Conservation (phyloP, 805 yeast genomes). For the Kurtzmaniella cleridarum region DNA sequence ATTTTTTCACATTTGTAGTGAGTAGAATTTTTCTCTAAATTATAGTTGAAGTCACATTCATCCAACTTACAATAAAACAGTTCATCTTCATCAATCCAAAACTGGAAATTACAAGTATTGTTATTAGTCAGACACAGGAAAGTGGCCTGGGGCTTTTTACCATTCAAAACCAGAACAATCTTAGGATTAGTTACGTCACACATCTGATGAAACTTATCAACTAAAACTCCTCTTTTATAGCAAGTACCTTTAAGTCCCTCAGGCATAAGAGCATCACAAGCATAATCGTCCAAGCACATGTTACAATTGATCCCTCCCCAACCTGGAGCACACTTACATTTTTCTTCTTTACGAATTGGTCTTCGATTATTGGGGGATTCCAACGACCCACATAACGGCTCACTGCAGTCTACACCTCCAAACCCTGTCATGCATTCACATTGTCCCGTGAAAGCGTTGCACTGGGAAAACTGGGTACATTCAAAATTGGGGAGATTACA, state of each 20-base stretch:
- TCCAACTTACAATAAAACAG: slow-evolving; percentile 84
- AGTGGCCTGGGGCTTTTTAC: slow-evolving; percentile 85
- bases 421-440: slow-evolving; percentile 92
- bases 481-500: slow-evolving; percentile 88
- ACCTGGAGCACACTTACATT: slow-evolving; percentile 74
- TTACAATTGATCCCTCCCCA: slow-evolving; percentile 96
- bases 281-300: slow-evolving; percentile 65
- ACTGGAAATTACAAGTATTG: slow-evolving; percentile 77
- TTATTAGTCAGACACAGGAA: slow-evolving; percentile 76
- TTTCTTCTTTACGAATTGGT: slow-evolving; percentile 52
- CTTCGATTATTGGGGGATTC: slow-evolving; percentile 56
- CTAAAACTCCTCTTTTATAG: slow-evolving; percentile 77
- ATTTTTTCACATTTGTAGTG: slow-evolving; percentile 73
- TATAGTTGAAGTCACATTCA: slow-evolving; percentile 66
- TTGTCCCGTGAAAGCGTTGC: slow-evolving; percentile 82
- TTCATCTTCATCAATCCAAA: slow-evolving; percentile 90
- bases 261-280: slow-evolving; percentile 86
- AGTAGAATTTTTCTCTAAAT: slow-evolving; percentile 57
- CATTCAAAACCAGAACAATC: slow-evolving; percentile 72
- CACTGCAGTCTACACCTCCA: slow-evolving; percentile 89
- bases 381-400: slow-evolving; percentile 82
- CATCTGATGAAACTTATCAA: slow-evolving; percentile 78
- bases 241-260: slow-evolving; percentile 83
- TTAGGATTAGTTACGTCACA: slow-evolving; percentile 92
- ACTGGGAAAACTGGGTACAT: slow-evolving; percentile 85